phyloP scores from a whole-genome alignment of 352 stramenopile species.

The Aphanomyces stellatus region DNA sequence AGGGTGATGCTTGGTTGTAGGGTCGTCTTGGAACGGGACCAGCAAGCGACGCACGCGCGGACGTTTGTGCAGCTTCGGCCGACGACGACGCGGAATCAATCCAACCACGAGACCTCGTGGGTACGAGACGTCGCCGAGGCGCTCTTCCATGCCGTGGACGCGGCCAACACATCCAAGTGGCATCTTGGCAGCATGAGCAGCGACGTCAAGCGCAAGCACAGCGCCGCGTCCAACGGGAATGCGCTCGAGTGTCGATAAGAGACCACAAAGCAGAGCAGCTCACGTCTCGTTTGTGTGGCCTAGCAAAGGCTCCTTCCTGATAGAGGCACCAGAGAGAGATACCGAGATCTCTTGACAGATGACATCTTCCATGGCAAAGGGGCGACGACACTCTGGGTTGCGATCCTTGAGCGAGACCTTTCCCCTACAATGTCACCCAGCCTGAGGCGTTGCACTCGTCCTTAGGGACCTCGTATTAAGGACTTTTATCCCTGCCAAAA shows the following conservation, averaged over 20 bases:
- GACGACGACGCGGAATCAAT: not conserved
- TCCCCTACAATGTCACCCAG: too few relatives aligned
- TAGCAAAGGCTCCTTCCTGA: not conserved
- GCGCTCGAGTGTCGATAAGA: not conserved
- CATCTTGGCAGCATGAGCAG: not conserved
- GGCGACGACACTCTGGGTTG: too few relatives aligned
- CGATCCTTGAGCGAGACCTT: too few relatives aligned
- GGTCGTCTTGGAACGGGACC: conserved; percentile 2
- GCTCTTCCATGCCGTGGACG: not conserved
- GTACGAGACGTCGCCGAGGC: not conserved
- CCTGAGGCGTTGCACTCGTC: too few relatives aligned
- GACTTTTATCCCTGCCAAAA: too few relatives aligned
- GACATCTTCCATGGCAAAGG: not conserved
- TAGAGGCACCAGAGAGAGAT: not conserved
- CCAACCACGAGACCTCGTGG: not conserved
- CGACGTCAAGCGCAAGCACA: not conserved
- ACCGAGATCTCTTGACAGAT: too few relatives aligned
- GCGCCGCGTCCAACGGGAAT: not conserved
- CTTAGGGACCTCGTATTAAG: too few relatives aligned
- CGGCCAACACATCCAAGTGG: not conserved
- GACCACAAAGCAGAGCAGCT: not conserved
- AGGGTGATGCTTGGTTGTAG: not conserved
- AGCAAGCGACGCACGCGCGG: not conserved
- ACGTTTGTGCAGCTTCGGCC: not conserved
- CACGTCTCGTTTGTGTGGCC: not conserved